Evolutionary conservation across 2,329 filamentous ascomycete species (phyloP), one percentile per base, ranked within the genome.

Genomic region (Pyrenophora graminea): DNA sequence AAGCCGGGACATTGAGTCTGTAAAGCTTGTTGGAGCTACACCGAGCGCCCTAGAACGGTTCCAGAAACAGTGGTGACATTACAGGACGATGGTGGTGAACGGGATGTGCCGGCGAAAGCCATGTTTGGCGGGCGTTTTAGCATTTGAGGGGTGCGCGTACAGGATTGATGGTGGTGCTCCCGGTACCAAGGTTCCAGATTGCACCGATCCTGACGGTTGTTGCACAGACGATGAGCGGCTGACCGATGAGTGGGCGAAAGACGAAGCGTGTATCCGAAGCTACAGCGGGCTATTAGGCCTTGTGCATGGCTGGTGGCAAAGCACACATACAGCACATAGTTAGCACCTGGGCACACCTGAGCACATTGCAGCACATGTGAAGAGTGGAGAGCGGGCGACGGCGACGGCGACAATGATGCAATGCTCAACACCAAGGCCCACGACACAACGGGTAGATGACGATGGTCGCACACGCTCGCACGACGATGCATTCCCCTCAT

Each of bases 51-150:
- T 45, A 18, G 48, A 39, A 48, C 50, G 45, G 45, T 61, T 61
- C 53, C 59, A 53, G 59, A 63, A 64, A 39, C 51, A 32, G 19
- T 27, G 49, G 54, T 53, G 39, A 48, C 55, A 59, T 53, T 55
- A 53, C 45, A 51, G 53, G 51, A 46, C 34, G 42, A 32, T 40
- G 51, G 46, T 50, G 50, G 50, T 45, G 39, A 40, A 48, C 50
- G 33, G 25, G 18, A 46, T n/a, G 31, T 31, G 37, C 37, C 36
- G 54, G 51, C 44, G 42, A 48, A n/a, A 23, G 18, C 40, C 31
- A 34, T 44, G 42, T 48, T 42, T 44, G 54, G 50, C 31, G 17
- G 23, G 27, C 32, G 50, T 56, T 53, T 56, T 27, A 42, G 42
- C 37, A 41, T 44, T 37, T 37, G 9, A 32, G 33, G 13, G 36